Conservation (phyloP, 2,329 filamentous ascomycete species). For the Penicillium sp. region DNA sequence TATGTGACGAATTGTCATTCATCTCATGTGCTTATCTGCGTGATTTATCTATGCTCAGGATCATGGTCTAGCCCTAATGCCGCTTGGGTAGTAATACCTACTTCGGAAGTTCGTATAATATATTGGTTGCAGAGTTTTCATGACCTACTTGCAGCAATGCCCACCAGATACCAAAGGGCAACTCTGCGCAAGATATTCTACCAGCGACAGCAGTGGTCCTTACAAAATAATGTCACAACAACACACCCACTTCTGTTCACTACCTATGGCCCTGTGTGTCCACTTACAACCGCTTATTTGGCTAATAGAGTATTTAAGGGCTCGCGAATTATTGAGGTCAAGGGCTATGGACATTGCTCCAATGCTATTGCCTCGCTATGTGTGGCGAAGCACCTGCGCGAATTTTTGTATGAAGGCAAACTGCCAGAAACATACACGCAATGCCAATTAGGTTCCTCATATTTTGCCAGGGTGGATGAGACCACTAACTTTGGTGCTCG, state of each 20-base stretch:
- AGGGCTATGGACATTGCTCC: conserved; percentile 22
- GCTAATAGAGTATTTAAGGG: conserved; percentile 22
- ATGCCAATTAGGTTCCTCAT: conserved; percentile 15
- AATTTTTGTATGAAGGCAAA: conserved; percentile 20
- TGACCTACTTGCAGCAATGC: no score
- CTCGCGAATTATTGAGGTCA: conserved; percentile 21
- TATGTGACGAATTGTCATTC: no score
- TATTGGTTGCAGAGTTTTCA: no score
- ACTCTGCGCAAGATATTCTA: conserved; percentile 10
- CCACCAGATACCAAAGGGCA: no score
- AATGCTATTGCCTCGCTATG: conserved; percentile 21
- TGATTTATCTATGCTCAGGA: no score
- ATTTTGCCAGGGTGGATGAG: conserved; percentile 4
- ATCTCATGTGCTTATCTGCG: no score
- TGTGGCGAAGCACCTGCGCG: conserved; percentile 17
- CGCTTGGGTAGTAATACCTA: no score
- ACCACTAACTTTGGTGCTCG: neutral
- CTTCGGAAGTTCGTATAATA: no score
- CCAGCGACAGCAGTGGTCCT: conserved; percentile 12
- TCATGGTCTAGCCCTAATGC: no score
- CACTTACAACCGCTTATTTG: conserved; percentile 18
- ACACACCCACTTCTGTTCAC: conserved; percentile 21
- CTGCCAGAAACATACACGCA: conserved; percentile 17
- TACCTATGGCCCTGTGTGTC: conserved; percentile 22
- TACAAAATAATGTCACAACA: conserved; percentile 18